Base-by-base conservation (phyloP, 345 rosid genomes). In the Moricandia moricandioides region DNA sequence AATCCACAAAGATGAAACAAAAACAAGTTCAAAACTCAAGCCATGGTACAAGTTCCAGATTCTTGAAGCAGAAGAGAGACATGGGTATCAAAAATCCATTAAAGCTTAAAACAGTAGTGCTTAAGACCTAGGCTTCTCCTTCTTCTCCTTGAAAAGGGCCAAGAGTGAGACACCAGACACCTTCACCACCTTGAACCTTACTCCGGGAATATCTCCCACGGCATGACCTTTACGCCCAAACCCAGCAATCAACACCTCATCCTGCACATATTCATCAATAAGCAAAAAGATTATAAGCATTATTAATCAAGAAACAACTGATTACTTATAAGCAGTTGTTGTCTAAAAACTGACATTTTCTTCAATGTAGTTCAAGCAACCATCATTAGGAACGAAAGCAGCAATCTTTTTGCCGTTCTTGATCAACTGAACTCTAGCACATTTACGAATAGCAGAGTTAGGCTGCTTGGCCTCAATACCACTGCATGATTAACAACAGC, bases 401-500 rank as follows among this genome's bases (percentile, higher is more conserved):
- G 97, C 97, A 67, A 94, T 94, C 85, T 94, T 94, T 84, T 94
- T 94, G 0, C 96, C 96, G 24, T 94, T 94, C 79, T 94, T 94
- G 81, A 94, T 94, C 45, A 91, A 74, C 78, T 94, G 99, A 74
- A 91, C 99, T 65, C 97, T 82, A 61, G 97, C 97, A 84, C 97
- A 94, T 56, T 94, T 91, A 62, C 97, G 81, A 80, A 94, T 94
- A 51, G 97, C 99, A 83, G 99, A 94, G 84, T 94, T 94, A 4
- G 99, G 99, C 89, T 90, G 97, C 86, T 94, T 94, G 49, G 97
- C 99, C 76, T 92, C 96, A 83, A 90, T 92, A 70, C 99, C 97
- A 9, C 97, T 91, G 89, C 79, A 77, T 4, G 52, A 45, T 57
- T 3, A 67, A 2, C 47, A 67, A 16, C 34, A 43, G 13, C 51